Evolutionary conservation across 345 rosid genomes (phyloP), one percentile per base, ranked within the genome.

Genomic region (Citrus inodora): DNA sequence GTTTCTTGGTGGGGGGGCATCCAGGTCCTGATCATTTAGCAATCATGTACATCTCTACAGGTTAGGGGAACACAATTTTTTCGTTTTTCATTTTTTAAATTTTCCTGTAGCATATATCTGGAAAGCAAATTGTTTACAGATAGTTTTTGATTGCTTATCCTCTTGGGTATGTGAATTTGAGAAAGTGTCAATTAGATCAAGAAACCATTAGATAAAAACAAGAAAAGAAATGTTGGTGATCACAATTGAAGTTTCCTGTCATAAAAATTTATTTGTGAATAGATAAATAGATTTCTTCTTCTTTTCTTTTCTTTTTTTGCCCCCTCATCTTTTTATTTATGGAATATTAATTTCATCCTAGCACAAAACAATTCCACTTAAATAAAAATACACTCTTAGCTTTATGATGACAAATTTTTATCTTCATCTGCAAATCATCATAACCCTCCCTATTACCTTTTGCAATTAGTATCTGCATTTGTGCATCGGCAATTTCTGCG

Each of bases 401-500:
- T 48, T 83, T 77, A 24, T 63, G 51, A 53, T 55, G 69, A 78
- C 9, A 78, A 78, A 21, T 61, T 63, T 69, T 63, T 69, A 73
- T 38, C 38, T 24, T 16, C 22, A 53, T 67, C 55, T n/a, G 37
- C 33, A 33, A 51, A 42, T 28, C 67, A 19, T 37, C 11, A 33
- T 13, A 70, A 42, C 28, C 51, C 22, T 38, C 73, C 73, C 42
- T 38, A 56, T 59, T 55, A 46, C n/a, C 69, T 68, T 38, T 78
- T 71, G 66, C 71, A 73, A 13, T 72, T 64, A 17, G 33, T 32
- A 62, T 53, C 67, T 76, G 73, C 80, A 79, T 86, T 89, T 60
- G 32, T 83, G 79, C 25, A 77, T 65, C 85, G 80, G 88, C 97
- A 95, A 65, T 82, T 80, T 78, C 37, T 79, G 68, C 93, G 85